These are phyloP conservation scores for Fusarium globosum DNA, from an alignment of 2,329 filamentous ascomycete species.

Conservation along the genomic window DNA sequence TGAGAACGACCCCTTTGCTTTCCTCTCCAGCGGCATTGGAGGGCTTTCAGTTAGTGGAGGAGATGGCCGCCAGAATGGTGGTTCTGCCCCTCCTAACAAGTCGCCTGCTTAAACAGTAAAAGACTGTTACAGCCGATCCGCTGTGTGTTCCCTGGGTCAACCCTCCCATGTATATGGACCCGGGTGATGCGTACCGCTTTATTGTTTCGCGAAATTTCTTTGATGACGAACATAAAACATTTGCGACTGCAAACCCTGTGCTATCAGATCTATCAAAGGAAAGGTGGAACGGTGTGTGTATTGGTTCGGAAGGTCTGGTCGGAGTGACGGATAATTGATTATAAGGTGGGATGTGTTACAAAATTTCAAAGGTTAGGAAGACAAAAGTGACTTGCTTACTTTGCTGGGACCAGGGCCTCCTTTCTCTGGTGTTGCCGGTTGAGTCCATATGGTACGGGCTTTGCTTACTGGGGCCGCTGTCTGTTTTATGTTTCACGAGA, in stretches of 20 bases:
- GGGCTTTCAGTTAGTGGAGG: slow-evolving; percentile 76
- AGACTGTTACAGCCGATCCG: slow-evolving; percentile 38
- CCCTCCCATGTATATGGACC: slow-evolving; percentile 31
- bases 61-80: slow-evolving; percentile 72
- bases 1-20: slow-evolving; percentile 82
- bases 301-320: slow-evolving; percentile 52
- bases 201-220: slow-evolving; percentile 50
- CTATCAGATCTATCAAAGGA: slow-evolving; percentile 54
- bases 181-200: slow-evolving; percentile 43
- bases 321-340: slow-evolving; percentile 55
- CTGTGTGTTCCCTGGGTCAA: slow-evolving; percentile 45
- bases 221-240: slow-evolving; percentile 59
- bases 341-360: slow-evolving; percentile 50
- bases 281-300: slow-evolving; percentile 51
- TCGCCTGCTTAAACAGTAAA: slow-evolving; percentile 63
- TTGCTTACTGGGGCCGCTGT: slow-evolving; percentile 46
- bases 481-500: slow-evolving; percentile 51
- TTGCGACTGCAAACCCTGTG: slow-evolving; percentile 58
- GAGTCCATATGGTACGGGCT: slow-evolving; percentile 48
- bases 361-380: slow-evolving; percentile 53
- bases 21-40: slow-evolving; percentile 79
- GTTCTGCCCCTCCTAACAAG: slow-evolving; percentile 66
- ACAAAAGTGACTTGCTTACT: slow-evolving; percentile 54
- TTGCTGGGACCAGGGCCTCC: slow-evolving; percentile 42
- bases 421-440: slow-evolving; percentile 49